These are phyloP conservation scores for Apium graveolens DNA, from an alignment of 129 eudicot genomes.

Conservation along the genomic window DNA sequence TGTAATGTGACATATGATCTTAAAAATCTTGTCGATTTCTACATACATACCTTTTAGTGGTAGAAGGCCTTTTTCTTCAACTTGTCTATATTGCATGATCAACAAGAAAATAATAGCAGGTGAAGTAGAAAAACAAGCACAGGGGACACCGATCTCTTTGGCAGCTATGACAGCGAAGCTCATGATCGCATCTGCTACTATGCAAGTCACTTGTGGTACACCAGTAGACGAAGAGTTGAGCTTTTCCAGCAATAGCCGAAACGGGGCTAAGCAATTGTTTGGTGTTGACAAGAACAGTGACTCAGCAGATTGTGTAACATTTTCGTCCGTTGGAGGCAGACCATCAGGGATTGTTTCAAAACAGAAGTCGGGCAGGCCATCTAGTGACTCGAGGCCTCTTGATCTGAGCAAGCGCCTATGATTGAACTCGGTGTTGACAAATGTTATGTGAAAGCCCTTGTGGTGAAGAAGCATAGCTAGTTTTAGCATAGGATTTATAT, in stretches of 20 bases:
- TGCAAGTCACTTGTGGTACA: slow-evolving; percentile 27
- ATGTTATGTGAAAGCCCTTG: slow-evolving; percentile 23
- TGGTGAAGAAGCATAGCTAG: slow-evolving; percentile 37
- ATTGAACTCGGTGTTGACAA: slow-evolving; percentile 43
- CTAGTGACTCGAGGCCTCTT: slow-evolving; percentile 17
- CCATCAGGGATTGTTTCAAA: slow-evolving; percentile 22
- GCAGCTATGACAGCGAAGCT: slow-evolving; percentile 30
- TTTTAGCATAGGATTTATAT: slow-evolving; percentile 40
- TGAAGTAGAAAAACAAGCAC: slow-evolving; percentile 13
- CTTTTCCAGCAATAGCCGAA: slow-evolving; percentile 13
- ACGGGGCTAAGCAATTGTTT: slow-evolving; percentile 20
- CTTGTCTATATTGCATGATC: not conserved
- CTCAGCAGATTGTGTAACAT: slow-evolving; percentile 23
- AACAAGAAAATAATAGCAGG: slow-evolving; percentile 14
- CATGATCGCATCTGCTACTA: slow-evolving; percentile 36
- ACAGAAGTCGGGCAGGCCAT: slow-evolving; percentile 8
- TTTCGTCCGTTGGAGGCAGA: slow-evolving; percentile 29
- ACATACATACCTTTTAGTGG: slow-evolving; percentile 25
- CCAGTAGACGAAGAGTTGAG: slow-evolving; percentile 6
- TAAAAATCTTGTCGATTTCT: not conserved
- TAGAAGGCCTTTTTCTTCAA: slow-evolving; percentile 22
- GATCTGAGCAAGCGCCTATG: slow-evolving; percentile 26
- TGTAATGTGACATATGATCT: no score
- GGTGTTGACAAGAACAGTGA: slow-evolving; percentile 20
- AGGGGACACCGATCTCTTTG: slow-evolving; percentile 18